Base-by-base conservation (phyloP, 1,284 basidiomycete genomes). In the Grifola frondosa region DNA sequence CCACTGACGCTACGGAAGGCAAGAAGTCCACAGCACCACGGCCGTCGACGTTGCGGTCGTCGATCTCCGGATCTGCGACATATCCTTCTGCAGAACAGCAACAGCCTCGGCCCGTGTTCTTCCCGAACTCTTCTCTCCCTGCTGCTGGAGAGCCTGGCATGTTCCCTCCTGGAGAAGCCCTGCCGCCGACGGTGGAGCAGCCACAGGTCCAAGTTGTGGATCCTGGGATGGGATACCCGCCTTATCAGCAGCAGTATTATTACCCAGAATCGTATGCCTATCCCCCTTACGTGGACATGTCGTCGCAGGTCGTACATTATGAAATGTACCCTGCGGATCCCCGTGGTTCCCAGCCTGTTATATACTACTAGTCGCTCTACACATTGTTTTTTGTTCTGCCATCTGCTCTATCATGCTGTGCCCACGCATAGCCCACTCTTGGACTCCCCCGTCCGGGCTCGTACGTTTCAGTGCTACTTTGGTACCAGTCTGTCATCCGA, bases 191-290 rank as follows among this genome's bases (percentile, higher is more conserved):
- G 19, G 60, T 56, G 48, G 54, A 54, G 5, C 52, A 53, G 28
- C 48, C 55, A 10, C 57, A 52, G 29, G 46, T 45, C 11, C 48
- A 50, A 36, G 53, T 48, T 20, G 46, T 66, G 54, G 68, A 71
- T 42, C 46, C 62, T 12, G 44, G 58, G 39, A 73, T 80, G 66
- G 64, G 64, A 22, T 84, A 82, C 48, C 57, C 72, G 25, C 62
- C 72, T 11, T 84, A 84, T 57, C 74, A 70, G 39, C 75, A 75
- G 51, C 75, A 73, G 36, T 74, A 74, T 67, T 86, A 83, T 61
- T 84, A 83, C 60, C 78, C 81, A 16, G 81, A 84, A 42, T 72
- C 75, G 49, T 84, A 84, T 55, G 77, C 74, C 47, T 85, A 84
- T 59, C 65, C 73, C 46, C 73, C 73, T 31, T 84, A 84, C 64